A percentile compares a stretch with the other conserved stretches of the same genome.
These are phyloP conservation scores for Nicotiana rustica DNA, from an alignment of 305 asterid species.

Conservation along the genomic window DNA sequence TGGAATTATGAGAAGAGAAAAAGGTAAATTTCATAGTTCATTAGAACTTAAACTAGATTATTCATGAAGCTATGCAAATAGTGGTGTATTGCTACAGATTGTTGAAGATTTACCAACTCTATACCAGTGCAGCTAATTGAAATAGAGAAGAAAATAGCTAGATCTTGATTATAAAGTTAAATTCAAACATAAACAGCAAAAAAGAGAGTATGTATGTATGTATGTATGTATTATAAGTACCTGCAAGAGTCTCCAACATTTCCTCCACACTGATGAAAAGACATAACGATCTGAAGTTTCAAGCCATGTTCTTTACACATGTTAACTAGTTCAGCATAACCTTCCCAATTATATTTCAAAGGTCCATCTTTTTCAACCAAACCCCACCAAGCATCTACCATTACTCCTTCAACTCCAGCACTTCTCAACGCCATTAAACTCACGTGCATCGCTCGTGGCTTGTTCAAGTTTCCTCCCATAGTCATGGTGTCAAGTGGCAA, in stretches of 20 bases:
- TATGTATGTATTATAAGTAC: constrained; percentile 40
- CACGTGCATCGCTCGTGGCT: constrained; percentile 78
- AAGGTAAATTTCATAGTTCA: neutral
- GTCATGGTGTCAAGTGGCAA: constrained; percentile 86
- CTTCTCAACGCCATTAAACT: constrained; percentile 88
- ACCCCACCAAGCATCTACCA: constrained; percentile 99
- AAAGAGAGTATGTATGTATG: neutral
- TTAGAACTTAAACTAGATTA: neutral
- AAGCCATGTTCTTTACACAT: constrained; percentile 78
- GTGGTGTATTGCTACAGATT: neutral
- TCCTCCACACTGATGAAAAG: constrained; percentile 97
- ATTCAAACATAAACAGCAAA: neutral
- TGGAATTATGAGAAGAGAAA: neutral
- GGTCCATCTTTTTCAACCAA: constrained; percentile 96
- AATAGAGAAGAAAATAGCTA: neutral
- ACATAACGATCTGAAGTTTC: constrained; percentile 94
- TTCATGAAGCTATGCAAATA: neutral
- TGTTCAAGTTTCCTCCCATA: constrained; percentile 68
- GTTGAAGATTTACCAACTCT: neutral
- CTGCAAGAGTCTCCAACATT: constrained; percentile 96
- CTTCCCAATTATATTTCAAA: constrained; percentile 87
- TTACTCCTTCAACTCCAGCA: constrained; percentile 90
- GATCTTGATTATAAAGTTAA: neutral
- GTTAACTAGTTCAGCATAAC: constrained; percentile 79
- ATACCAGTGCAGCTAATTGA: neutral